phyloP scores from a whole-genome alignment of 129 eudicot genomes.

The Lactuca sativa region DNA sequence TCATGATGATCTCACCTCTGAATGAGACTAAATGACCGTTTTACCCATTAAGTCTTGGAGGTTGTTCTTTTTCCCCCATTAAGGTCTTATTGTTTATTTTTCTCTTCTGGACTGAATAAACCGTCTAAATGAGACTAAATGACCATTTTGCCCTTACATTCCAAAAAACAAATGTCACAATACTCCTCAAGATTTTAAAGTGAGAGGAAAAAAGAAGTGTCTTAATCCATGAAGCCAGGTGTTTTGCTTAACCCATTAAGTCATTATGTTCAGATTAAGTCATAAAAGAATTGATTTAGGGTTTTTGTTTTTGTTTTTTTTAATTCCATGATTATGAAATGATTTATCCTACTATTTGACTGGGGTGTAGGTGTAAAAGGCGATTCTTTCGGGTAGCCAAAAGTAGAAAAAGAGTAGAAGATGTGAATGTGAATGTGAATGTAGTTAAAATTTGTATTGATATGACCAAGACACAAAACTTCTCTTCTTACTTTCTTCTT shows the following conservation, averaged over 20 bases:
- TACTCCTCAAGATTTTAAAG: not conserved
- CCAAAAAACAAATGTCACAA: not conserved
- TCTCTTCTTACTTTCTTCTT: conserved; percentile 23
- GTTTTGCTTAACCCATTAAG: too few relatives aligned
- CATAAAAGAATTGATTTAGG: too few relatives aligned
- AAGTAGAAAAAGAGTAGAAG: conserved; percentile 15
- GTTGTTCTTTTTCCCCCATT: too few relatives aligned
- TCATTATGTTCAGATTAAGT: too few relatives aligned
- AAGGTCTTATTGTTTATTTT: too few relatives aligned
- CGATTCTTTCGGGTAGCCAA: conserved; percentile 9
- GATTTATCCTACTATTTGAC: not conserved
- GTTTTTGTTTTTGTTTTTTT: not conserved
- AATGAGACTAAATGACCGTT: too few relatives aligned
- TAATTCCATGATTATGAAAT: conserved; percentile 5
- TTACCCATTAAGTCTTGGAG: too few relatives aligned
- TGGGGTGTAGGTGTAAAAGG: conserved; percentile 27
- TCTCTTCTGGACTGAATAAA: too few relatives aligned
- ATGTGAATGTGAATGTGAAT: conserved; percentile 23
- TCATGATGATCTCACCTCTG: not conserved
- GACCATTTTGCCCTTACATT: not conserved
- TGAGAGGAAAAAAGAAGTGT: too few relatives aligned
- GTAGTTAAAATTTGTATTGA: conserved; percentile 25
- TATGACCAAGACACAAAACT: conserved; percentile 27
- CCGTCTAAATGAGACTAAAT: not conserved
- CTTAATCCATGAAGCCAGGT: too few relatives aligned